These are phyloP conservation scores for Pythium phragmiticola DNA, from an alignment of 352 stramenopile genomes.

Conservation along the genomic window DNA sequence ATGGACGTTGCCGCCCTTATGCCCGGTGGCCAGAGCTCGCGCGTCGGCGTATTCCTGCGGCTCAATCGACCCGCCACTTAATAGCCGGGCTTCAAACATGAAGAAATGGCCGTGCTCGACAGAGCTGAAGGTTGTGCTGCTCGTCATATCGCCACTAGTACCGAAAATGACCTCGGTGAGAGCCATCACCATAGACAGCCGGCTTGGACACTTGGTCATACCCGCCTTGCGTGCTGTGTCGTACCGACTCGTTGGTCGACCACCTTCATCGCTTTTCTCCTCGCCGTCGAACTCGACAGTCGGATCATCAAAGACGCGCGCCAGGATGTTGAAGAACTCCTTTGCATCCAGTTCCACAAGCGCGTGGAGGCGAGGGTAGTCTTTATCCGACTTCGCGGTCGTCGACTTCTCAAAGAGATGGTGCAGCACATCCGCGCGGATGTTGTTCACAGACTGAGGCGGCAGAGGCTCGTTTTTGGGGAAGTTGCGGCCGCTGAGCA, in stretches of 20 bases:
- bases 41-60: slow-evolving; percentile 79
- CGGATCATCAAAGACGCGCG: slow-evolving; percentile 75
- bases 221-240: slow-evolving; percentile 73
- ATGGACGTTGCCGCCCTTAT: slow-evolving; percentile 35
- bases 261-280: slow-evolving; percentile 41
- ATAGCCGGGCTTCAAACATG: slow-evolving; percentile 87
- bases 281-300: slow-evolving; percentile 87
- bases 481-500: slow-evolving; percentile 89
- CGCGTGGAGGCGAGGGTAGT: slow-evolving; percentile 71
- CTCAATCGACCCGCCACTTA: slow-evolving; percentile 83
- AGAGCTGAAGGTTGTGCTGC: slow-evolving; percentile 61
- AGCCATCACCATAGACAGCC: slow-evolving; percentile 81
- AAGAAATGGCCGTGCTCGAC: slow-evolving; percentile 88
- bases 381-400: slow-evolving; percentile 28
- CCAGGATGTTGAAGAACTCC: slow-evolving; percentile 81
- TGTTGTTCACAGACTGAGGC: slow-evolving; percentile 64
- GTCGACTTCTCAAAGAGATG: slow-evolving; percentile 81
- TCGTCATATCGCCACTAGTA: slow-evolving; percentile 31
- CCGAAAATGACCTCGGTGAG: slow-evolving; percentile 82
- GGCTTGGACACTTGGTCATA: slow-evolving; percentile 74
- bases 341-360: slow-evolving; percentile 79
- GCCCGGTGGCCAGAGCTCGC: slow-evolving; percentile 50
- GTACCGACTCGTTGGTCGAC: slow-evolving; percentile 63
- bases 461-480: slow-evolving; percentile 78
- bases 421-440: slow-evolving; percentile 76